phyloP scores from a whole-genome alignment of 2,329 filamentous ascomycete genomes.

The Aspergillus novoparasiticus region DNA sequence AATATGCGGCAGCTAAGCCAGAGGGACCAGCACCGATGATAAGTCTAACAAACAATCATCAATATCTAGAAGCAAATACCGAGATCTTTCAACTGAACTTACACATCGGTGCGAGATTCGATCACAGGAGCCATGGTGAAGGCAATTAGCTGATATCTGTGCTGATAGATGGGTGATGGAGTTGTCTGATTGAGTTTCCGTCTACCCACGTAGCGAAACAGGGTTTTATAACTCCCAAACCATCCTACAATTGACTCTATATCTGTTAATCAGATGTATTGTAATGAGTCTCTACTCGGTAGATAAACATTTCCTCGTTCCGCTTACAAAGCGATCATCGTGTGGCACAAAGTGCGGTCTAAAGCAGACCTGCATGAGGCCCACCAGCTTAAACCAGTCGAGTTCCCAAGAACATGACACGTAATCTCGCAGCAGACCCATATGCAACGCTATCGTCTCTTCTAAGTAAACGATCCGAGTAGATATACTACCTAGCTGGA shows the following conservation, averaged over 20 bases:
- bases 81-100: not conserved
- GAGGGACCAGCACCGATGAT: slow-evolving; percentile 57
- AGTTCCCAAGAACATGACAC: not conserved
- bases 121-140: slow-evolving; percentile 3
- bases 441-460: not conserved
- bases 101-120: slow-evolving; percentile 16
- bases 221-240: not conserved
- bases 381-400: not conserved
- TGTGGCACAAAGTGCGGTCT: not conserved
- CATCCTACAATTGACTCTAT: not conserved
- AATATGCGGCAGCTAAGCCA: slow-evolving; percentile 52
- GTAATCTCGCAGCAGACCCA: not conserved
- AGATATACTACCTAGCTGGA: not conserved
- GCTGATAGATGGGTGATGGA: too few species aligned
- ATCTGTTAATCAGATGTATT: not conserved
- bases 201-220: too few species aligned
- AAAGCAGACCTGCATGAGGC: not conserved
- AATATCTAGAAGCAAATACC: not conserved
- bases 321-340: not conserved
- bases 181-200: too few species aligned
- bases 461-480: too few species aligned
- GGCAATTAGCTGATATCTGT: not conserved
- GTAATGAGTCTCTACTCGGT: not conserved
- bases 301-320: not conserved
- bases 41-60: slow-evolving; percentile 7